Conservation (phyloP, 2,329 filamentous ascomycete species). For the Aspergillus tamarii region DNA sequence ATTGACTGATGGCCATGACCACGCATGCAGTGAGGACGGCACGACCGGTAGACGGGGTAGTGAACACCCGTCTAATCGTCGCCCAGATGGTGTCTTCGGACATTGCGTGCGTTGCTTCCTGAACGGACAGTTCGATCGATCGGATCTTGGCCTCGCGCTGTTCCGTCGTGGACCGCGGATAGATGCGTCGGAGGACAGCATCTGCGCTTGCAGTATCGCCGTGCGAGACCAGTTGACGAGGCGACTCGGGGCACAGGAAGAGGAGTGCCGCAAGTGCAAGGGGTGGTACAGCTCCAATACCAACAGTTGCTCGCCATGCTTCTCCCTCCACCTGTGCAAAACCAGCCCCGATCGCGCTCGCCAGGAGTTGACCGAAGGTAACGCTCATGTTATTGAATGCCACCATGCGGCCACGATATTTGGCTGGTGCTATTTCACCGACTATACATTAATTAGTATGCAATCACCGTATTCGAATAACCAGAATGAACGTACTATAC, state of each 20-base stretch:
- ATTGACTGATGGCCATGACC: slow-evolving; percentile 1
- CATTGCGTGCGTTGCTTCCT: background rate
- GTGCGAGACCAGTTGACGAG: background rate
- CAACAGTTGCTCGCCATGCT: background rate
- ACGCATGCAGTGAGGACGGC: slow-evolving; percentile 5
- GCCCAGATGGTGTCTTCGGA: background rate
- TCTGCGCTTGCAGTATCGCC: background rate
- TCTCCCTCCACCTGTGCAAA: background rate
- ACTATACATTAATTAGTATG: background rate
- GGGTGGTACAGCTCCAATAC: background rate
- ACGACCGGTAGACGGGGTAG: background rate
- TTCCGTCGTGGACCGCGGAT: background rate
- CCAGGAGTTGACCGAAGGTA: background rate
- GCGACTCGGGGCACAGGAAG: background rate
- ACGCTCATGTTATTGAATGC: slow-evolving; percentile 4
- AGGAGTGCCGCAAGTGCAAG: background rate
- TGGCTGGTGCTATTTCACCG: background rate
- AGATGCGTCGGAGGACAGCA: background rate
- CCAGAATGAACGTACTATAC: slow-evolving; percentile 9
- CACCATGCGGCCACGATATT: slow-evolving; percentile 3
- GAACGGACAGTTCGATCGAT: background rate
- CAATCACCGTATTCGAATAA: no score
- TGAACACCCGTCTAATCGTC: background rate
- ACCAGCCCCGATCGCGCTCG: background rate
- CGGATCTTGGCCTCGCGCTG: background rate